A percentile compares a stretch with the other conserved stretches of the same genome.
Conservation (phyloP, 2,329 filamentous ascomycete genomes). For the Thielaviopsis euricoi region DNA sequence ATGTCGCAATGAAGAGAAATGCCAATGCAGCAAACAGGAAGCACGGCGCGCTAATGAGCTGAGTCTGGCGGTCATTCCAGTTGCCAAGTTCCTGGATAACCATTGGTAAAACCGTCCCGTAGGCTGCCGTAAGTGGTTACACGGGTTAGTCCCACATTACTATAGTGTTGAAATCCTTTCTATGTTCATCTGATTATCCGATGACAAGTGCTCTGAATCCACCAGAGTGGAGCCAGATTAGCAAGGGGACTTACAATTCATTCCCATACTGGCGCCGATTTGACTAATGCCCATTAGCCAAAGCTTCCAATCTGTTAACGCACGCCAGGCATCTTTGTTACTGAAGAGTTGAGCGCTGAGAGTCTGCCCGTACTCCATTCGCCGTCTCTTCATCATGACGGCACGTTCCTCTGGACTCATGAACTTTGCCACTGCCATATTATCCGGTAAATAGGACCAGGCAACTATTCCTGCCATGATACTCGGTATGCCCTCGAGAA, state of each 20-base stretch:
- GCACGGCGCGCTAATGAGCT: background rate
- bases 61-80: background rate
- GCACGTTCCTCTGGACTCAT: background rate
- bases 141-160: background rate
- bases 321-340: background rate
- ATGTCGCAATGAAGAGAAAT: background rate
- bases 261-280: background rate
- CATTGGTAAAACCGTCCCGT: background rate
- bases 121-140: background rate
- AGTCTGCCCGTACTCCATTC: conserved; percentile 4
- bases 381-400: background rate
- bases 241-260: background rate
- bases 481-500: background rate
- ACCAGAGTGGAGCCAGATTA: background rate
- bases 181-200: background rate
- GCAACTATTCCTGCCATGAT: background rate
- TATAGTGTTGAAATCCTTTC: background rate
- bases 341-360: background rate
- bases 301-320: background rate
- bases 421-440: background rate
- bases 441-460: background rate
- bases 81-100: background rate
- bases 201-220: background rate
- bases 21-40: background rate
- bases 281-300: background rate